A percentile compares a stretch with the other conserved stretches of the same genome.
phyloP scores from a whole-genome alignment of 108 stramenopile species.

The Skeletonema costatum region DNA sequence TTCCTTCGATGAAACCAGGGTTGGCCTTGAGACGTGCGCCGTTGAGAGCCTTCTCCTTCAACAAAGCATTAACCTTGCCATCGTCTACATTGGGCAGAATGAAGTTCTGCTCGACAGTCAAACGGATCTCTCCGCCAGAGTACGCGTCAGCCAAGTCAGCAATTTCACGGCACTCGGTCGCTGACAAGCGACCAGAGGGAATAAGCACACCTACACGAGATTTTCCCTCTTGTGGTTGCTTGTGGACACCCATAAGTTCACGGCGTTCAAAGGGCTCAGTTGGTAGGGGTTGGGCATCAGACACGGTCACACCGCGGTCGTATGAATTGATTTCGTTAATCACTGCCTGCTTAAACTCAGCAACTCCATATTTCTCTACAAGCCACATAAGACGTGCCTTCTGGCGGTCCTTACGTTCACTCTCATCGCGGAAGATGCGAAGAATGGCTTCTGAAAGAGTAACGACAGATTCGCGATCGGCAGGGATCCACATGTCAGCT shows the following conservation, averaged over 20 bases:
- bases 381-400: constrained; percentile 93
- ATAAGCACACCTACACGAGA: constrained; percentile 87
- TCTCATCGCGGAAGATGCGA: constrained; percentile 89
- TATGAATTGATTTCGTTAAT: constrained; percentile 76
- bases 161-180: constrained; percentile 72
- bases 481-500: constrained; percentile 87
- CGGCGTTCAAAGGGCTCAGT: constrained; percentile 74
- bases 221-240: constrained; percentile 85
- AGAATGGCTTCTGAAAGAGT: constrained; percentile 84
- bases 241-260: constrained; percentile 88
- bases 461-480: constrained; percentile 77
- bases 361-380: constrained; percentile 90
- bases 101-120: constrained; percentile 95
- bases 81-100: constrained; percentile 92
- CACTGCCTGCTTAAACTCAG: constrained; percentile 73
- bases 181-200: constrained; percentile 85
- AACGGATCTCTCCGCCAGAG: constrained; percentile 85
- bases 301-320: constrained; percentile 64
- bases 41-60: constrained; percentile 62
- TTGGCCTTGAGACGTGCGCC: constrained; percentile 63
- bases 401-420: constrained; percentile 86
- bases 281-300: constrained; percentile 60
- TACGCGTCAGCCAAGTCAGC: constrained; percentile 90
- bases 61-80: constrained; percentile 62
- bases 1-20: constrained; percentile 83